Evolutionary conservation across 768 basidiomycete species (phyloP).

Genomic region (Lactarius psammicola): DNA sequence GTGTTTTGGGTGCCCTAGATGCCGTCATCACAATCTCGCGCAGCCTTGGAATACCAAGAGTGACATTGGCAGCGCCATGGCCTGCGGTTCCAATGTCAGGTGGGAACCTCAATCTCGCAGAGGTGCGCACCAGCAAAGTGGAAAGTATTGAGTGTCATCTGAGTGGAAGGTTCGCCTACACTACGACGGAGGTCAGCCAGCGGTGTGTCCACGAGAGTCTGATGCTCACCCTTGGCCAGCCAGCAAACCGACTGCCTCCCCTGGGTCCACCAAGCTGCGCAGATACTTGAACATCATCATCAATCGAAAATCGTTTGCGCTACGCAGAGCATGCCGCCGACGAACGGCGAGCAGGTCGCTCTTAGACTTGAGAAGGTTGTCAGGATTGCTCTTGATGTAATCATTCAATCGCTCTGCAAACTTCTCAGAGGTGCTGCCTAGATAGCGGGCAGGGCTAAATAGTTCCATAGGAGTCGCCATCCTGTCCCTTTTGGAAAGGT

Average conservation of each 20-base stretch:
- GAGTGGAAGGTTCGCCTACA: constrained; percentile 97
- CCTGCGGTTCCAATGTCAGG: constrained; percentile 46
- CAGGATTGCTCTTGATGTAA: constrained; percentile 76
- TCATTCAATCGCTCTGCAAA: constrained; percentile 79
- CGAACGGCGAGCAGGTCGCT: constrained; percentile 43
- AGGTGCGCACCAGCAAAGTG: constrained; percentile 84
- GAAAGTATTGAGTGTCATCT: constrained; percentile 99
- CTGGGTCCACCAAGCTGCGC: constrained; percentile 91
- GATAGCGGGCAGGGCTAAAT: constrained; percentile 73
- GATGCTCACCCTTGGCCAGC: constrained; percentile 88
- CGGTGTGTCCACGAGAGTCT: not conserved
- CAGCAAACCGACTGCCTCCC: constrained; percentile 95
- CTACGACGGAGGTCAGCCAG: constrained; percentile 41
- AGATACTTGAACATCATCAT: constrained; percentile 93
- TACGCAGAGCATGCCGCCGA: constrained; percentile 48
- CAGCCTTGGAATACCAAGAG: constrained; percentile 96
- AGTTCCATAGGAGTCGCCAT: constrained; percentile 70
- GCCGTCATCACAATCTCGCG: constrained; percentile 99
- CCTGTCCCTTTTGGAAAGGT: constrained; percentile 53
- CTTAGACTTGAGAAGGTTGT: constrained; percentile 45
- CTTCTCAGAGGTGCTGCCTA: constrained; percentile 90
- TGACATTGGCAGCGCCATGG: constrained; percentile 98
- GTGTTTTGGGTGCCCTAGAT: constrained; percentile 92
- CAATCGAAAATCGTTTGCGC: constrained; percentile 62
- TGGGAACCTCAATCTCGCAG: constrained; percentile 8